phyloP scores from a whole-genome alignment of 495 filamentous ascomycete genomes.

The Baudoinia panamericana region DNA sequence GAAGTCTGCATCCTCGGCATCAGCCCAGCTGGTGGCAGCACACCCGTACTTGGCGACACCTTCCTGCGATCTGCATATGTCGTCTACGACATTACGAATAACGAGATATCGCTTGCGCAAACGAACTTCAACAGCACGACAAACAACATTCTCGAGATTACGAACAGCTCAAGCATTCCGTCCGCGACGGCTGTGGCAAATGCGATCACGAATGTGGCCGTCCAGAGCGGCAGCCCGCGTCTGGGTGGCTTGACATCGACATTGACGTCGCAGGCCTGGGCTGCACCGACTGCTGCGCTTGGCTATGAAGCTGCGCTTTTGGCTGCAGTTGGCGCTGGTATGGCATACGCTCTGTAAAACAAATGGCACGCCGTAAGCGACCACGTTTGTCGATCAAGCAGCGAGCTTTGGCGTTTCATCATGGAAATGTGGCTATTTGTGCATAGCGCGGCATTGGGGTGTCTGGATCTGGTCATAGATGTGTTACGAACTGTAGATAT shows the following conservation, averaged over 20 bases:
- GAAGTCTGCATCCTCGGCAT: slow-evolving; percentile 58
- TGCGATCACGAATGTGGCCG: slow-evolving; percentile 38
- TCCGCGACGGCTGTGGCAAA: slow-evolving; percentile 53
- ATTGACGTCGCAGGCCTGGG: slow-evolving; percentile 4
- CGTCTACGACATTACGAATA: slow-evolving; percentile 79
- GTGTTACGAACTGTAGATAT: background rate
- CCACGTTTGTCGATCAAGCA: background rate
- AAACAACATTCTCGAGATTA: slow-evolving; percentile 59
- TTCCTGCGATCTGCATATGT: slow-evolving; percentile 87
- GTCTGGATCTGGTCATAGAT: too few relatives aligned
- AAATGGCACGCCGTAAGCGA: background rate
- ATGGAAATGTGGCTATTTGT: too few relatives aligned
- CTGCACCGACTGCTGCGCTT: slow-evolving; percentile 11
- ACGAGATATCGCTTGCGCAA: slow-evolving; percentile 76
- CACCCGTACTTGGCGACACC: slow-evolving; percentile 73
- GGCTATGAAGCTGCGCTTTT: slow-evolving; percentile 14
- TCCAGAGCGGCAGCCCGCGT: slow-evolving; percentile 22
- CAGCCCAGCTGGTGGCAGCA: slow-evolving; percentile 50
- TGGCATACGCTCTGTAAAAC: slow-evolving; percentile 18
- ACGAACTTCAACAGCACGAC: slow-evolving; percentile 66
- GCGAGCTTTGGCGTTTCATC: background rate
- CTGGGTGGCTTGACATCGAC: slow-evolving; percentile 4
- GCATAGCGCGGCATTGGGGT: too few relatives aligned
- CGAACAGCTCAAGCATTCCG: slow-evolving; percentile 52
- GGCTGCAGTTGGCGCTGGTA: slow-evolving; percentile 12